Base-by-base conservation (phyloP, 495 filamentous ascomycete genomes). In the Mytilinidion resinicola region DNA sequence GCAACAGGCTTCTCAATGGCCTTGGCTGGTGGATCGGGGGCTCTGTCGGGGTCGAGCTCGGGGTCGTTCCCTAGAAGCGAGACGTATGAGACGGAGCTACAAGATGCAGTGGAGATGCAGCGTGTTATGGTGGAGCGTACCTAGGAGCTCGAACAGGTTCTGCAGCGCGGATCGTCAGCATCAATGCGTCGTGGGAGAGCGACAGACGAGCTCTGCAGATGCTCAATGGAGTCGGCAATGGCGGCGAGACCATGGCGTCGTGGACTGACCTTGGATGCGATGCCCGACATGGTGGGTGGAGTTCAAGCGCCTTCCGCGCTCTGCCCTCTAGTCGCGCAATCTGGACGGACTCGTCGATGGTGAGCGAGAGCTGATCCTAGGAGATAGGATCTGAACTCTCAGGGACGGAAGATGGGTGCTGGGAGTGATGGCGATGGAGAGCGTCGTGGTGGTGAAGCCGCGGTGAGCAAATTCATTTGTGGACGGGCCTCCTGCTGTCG, bases 1-100 rank as follows among this genome's bases (percentile, higher is more conserved):
- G 83, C 77, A 55, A 80, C 77, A 57, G 88, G 84, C 80, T 88
- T 93, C 75, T 96, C 95, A 66, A 91, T 78, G 65, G 89, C 86
- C 79, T 87, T 88, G 48, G 87, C 82, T 69, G 90, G 91, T 68
- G 87, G 85, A 66, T 84, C 77, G 64, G 87, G 83, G 69, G 82
- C 80, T 73, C 80, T 80, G 73, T 87, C 86, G 66, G 86, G 85
- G 75, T 91, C 91, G 70, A 86, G 85, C 73, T 90, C 89, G 72
- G 87, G 85, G 75, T 95, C 89, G 77, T 96, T 96, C 80, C 86
- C 87, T 91, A 68, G 42, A 65, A 61, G 34, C 25, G 33, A 35
- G 36, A 42, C 48, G 39, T 53, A 12, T 39, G 51, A 62, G 43
- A 62, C 42, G 9, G 19, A 19, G 34, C 1, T 42, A 9, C n/a